These are phyloP conservation scores for Fusarium neocosmosporiellum DNA, from an alignment of 2,329 filamentous ascomycete species.

Conservation along the genomic window DNA sequence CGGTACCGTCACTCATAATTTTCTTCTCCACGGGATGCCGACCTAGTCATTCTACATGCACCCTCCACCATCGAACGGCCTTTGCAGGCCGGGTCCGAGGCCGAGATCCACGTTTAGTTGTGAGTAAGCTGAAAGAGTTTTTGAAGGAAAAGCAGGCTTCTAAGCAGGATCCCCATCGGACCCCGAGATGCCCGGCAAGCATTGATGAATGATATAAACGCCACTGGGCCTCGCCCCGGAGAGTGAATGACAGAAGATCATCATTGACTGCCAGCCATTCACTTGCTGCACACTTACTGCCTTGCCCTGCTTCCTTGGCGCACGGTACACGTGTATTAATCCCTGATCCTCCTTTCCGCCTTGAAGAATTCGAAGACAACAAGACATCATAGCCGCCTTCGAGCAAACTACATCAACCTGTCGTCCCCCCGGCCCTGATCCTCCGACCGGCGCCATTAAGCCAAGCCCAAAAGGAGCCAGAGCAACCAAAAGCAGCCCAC, in stretches of 20 bases:
- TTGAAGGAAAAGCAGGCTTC: constrained; percentile 8
- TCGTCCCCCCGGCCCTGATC: constrained; percentile 5
- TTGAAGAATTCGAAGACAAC: not conserved
- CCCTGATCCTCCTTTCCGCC: constrained; percentile 2
- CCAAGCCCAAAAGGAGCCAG: constrained; percentile 14
- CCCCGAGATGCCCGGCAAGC: constrained; percentile 13
- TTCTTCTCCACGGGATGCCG: constrained; percentile 26
- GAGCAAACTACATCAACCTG: constrained; percentile 8
- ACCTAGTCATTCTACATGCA: constrained; percentile 28
- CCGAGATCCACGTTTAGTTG: constrained; percentile 18
- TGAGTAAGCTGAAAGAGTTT: constrained; percentile 31
- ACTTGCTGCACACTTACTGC: not conserved
- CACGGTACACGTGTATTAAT: constrained; percentile 10
- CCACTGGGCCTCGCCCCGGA: constrained; percentile 1
- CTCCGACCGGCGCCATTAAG: not conserved
- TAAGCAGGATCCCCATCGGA: constrained; percentile 24
- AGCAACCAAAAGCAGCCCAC: constrained; percentile 34
- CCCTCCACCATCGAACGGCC: constrained; percentile 8
- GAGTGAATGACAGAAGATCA: not conserved
- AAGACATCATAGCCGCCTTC: constrained; percentile 1
- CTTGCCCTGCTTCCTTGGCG: constrained; percentile 1
- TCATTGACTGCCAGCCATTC: not conserved
- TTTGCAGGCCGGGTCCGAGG: constrained; percentile 25
- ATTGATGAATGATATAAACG: constrained; percentile 29
- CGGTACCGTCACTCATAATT: constrained; percentile 11